Conservation (phyloP, 208 protist species). For the Leishmania guyanensis region DNA sequence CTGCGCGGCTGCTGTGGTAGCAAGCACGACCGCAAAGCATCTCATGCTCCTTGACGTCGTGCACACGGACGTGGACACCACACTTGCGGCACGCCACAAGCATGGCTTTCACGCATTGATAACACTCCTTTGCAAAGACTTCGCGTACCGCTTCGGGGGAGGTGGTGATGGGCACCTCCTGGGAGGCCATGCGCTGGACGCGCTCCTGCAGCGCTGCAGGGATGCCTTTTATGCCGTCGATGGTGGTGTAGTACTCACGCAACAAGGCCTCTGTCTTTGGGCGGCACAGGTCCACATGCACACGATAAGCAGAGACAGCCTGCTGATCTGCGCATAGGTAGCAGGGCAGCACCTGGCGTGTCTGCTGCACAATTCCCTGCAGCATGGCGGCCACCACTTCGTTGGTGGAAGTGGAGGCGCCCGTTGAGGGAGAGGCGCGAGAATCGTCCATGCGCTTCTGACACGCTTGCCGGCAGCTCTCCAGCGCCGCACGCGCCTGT, state of each 20-base stretch:
- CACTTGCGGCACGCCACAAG: constrained; percentile 71
- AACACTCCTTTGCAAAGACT: constrained; percentile 38
- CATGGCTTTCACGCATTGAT: constrained; percentile 55
- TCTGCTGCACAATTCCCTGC: constrained; percentile 68
- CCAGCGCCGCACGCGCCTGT: constrained; percentile 17
- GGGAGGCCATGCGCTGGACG: constrained; percentile 16
- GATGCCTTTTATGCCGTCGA: constrained; percentile 6
- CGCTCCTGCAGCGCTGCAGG: constrained; percentile 24
- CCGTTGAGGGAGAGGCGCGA: constrained; percentile 3
- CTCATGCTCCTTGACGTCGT: constrained; percentile 77
- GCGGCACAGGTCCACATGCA: constrained; percentile 61
- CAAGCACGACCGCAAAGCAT: constrained; percentile 55
- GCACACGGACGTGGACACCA: constrained; percentile 49
- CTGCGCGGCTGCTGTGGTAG: constrained; percentile 46
- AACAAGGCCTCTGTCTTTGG: constrained; percentile 40
- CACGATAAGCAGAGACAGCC: constrained; percentile 40
- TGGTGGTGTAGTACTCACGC: constrained; percentile 28
- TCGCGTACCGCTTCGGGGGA: constrained; percentile 33
- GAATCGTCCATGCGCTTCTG: constrained; percentile 3
- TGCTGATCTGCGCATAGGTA: constrained; percentile 76
- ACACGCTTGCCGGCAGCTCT: constrained; percentile 14
- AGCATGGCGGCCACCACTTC: constrained; percentile 53
- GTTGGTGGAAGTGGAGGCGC: constrained; percentile 20
- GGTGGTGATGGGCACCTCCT: constrained; percentile 29
- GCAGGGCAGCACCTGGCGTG: constrained; percentile 68